A percentile compares a stretch with the other conserved stretches of the same genome.
These are phyloP conservation scores for Beauveria sp. DNA, from an alignment of 2,329 filamentous ascomycete genomes.

Conservation along the genomic window DNA sequence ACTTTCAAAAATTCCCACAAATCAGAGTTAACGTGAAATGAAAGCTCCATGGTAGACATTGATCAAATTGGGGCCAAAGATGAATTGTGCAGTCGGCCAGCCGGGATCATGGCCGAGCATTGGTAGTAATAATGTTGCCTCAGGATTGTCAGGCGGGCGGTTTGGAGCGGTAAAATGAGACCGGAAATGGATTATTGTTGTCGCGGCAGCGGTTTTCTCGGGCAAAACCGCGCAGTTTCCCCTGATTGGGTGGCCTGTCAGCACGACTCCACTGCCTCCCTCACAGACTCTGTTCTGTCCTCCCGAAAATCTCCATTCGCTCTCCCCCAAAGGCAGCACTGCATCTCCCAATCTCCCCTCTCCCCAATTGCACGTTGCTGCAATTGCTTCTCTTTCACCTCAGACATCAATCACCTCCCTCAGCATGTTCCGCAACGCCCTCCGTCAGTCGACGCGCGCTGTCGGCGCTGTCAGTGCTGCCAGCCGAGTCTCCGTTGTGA, in stretches of 20 bases:
- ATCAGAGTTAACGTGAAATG: no score
- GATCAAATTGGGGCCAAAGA: not conserved
- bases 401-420: conserved; percentile 44
- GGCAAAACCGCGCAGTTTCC: conserved; percentile 29
- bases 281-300: conserved; percentile 36
- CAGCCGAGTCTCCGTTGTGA: conserved; percentile 89
- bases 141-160: not conserved
- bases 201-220: conserved; percentile 30
- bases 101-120: not conserved
- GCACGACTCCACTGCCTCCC: conserved; percentile 31
- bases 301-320: conserved; percentile 38
- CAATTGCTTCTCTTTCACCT: conserved; percentile 53
- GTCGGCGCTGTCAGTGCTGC: conserved; percentile 89
- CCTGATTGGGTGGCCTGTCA: conserved; percentile 27
- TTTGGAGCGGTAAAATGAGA: conserved; percentile 10
- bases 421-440: conserved; percentile 95
- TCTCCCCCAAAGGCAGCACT: conserved; percentile 40
- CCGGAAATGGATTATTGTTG: conserved; percentile 28
- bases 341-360: conserved; percentile 52
- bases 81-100: not conserved
- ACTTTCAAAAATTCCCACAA: no score
- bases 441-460: conserved; percentile 93
- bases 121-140: conserved; percentile 5
- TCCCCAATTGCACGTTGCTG: conserved; percentile 52
- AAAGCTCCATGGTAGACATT: not conserved